phyloP scores from a whole-genome alignment of 176 grass and related monocot species.

The Carex scoparia region DNA sequence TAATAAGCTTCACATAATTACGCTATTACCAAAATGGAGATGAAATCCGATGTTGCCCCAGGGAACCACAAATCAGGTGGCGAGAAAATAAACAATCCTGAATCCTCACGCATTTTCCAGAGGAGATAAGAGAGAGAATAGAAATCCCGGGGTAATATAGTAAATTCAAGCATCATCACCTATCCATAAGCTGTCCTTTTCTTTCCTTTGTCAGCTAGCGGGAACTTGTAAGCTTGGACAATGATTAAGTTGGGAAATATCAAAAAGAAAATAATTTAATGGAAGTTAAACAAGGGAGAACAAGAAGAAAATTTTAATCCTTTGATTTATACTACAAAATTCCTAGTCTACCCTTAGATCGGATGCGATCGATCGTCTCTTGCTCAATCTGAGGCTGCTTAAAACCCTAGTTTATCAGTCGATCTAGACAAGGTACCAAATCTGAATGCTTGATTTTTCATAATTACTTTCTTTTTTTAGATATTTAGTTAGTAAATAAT shows the following conservation, averaged over 20 bases:
- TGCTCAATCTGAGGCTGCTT: background rate
- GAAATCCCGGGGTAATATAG: background rate
- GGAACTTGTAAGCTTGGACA: background rate
- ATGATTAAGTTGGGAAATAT: conserved; percentile 11
- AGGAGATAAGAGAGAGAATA: background rate
- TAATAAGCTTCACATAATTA: too few relatives aligned
- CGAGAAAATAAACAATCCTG: background rate
- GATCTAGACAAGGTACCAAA: conserved; percentile 1
- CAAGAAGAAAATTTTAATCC: background rate
- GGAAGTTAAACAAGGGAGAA: background rate
- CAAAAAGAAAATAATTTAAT: background rate
- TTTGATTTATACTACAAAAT: background rate
- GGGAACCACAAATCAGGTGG: too few relatives aligned
- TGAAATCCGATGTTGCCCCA: too few relatives aligned
- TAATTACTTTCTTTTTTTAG: background rate
- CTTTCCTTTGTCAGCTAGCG: conserved; percentile 4
- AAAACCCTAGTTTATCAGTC: background rate
- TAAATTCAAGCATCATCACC: background rate
- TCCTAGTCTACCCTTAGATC: background rate
- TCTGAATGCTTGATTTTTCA: background rate
- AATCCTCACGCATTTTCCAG: background rate
- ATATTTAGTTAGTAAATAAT: background rate
- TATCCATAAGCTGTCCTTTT: background rate
- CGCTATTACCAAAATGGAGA: too few relatives aligned
- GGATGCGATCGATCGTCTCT: background rate